Base-by-base conservation (phyloP, 306 rosid species). In the Prosopis cineraria region DNA sequence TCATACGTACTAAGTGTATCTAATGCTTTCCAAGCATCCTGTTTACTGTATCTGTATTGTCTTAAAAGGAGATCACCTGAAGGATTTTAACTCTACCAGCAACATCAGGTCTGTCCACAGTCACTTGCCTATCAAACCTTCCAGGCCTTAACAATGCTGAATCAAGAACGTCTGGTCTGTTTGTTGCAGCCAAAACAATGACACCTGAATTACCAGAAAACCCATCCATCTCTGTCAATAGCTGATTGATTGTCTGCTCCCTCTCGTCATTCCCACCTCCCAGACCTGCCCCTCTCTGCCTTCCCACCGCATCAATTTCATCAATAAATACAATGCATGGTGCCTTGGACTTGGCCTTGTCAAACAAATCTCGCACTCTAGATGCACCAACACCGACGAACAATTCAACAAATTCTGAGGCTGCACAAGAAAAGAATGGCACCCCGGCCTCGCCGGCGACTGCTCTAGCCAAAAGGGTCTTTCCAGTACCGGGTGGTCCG, bases 241-340 rank as follows among this genome's bases (percentile, higher is more conserved):
- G 88, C 93, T 96, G 99, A 80, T 96, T 96, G 79, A 96, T 96
- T 1, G 99, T 96, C 81, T 96, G 99, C 75, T 96, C 99, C 75
- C 99, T 90, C 94, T 96, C 99, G 45, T 96, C 99, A 66, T 96
- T 96, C 34, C 98, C 99, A 65, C 98, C 99, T 25, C 99, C 99
- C n/a, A 96, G 85, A 14, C 99, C 99, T 0, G 99, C 99, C 60
- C 99, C 99, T 91, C 99, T 91, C 93, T 96, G 99, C 82, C 99
- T 91, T 70, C 99, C 98, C 6, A 96, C 98, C 0, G 98, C 98
- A 71, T 96, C 99, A 58, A 96, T 96, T 77, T 96, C 99, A 85
- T 96, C 99, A 29, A 96, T 96, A 72, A 96, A 93, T 47, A 96
- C 99, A 93, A 96, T 96, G 87, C 99, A 96, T 0, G 99, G 99